A percentile compares a stretch with the other conserved stretches of the same genome.
These are phyloP conservation scores for Leishmania major DNA, from an alignment of 208 protist genomes.

Conservation along the genomic window DNA sequence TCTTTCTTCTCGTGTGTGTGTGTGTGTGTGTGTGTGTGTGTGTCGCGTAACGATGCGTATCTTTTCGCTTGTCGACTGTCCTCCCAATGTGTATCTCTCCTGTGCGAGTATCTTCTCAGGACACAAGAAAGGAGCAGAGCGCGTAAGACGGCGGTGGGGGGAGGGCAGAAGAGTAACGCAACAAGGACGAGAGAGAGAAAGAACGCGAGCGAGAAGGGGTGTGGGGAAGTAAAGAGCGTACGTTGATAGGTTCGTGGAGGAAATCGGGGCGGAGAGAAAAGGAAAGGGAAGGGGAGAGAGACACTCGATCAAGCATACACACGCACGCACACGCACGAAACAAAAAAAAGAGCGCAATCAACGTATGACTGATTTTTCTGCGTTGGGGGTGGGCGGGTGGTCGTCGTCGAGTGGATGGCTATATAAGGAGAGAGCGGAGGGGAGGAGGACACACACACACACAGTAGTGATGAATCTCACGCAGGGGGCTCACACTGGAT, in stretches of 20 bases:
- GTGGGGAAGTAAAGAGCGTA: neutral
- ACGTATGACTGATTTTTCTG: neutral
- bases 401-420: neutral
- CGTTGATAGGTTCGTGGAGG: neutral
- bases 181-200: neutral
- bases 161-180: neutral
- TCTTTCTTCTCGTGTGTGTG: neutral
- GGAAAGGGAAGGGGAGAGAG: neutral
- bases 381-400: neutral
- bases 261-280: neutral
- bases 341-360: slow-evolving; percentile 1
- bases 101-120: neutral
- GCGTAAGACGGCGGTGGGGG: neutral
- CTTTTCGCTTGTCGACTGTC: neutral
- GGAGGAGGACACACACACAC: neutral
- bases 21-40: neutral
- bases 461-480: neutral
- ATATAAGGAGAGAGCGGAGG: neutral
- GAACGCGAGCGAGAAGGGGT: neutral
- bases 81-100: neutral
- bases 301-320: neutral
- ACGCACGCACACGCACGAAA: neutral
- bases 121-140: too few species aligned
- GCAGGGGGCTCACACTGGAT: neutral
- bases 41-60: neutral